Evolutionary conservation across 2,329 filamentous ascomycete genomes (phyloP).

Genomic region (Talaromyces islandicus): DNA sequence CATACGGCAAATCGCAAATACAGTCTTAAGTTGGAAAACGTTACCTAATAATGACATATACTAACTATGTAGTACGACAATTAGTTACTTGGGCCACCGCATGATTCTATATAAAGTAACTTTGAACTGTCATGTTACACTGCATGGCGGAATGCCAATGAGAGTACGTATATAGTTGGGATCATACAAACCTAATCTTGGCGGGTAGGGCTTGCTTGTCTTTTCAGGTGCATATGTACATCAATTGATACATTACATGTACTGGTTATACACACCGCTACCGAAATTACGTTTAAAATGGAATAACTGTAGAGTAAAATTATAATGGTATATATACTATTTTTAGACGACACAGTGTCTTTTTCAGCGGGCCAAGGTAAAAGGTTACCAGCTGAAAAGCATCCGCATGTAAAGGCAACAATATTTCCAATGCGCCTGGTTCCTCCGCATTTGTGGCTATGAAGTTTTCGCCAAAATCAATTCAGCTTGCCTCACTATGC

Average conservation of each 20-base stretch:
- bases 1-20: not conserved
- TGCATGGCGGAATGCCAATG: not conserved
- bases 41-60: not conserved
- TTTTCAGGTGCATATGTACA: not conserved
- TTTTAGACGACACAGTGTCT: not conserved
- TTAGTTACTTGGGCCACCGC: not conserved
- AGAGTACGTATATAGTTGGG: not conserved
- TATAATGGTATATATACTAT: not conserved
- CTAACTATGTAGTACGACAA: not conserved
- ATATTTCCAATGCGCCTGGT: not conserved
- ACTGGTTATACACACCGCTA: not conserved
- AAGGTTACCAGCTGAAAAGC: not conserved
- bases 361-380: not conserved
- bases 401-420: not conserved
- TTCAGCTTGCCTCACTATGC: not conserved
- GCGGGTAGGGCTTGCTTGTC: not conserved
- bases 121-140: not conserved
- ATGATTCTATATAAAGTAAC: not conserved
- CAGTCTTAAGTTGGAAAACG: not conserved
- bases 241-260: not conserved
- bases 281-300: not conserved
- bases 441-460: not conserved
- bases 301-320: not conserved
- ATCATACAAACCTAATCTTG: not conserved
- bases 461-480: not conserved